These are phyloP conservation scores for Inga laurina DNA, from an alignment of 306 rosid genomes.

Conservation along the genomic window DNA sequence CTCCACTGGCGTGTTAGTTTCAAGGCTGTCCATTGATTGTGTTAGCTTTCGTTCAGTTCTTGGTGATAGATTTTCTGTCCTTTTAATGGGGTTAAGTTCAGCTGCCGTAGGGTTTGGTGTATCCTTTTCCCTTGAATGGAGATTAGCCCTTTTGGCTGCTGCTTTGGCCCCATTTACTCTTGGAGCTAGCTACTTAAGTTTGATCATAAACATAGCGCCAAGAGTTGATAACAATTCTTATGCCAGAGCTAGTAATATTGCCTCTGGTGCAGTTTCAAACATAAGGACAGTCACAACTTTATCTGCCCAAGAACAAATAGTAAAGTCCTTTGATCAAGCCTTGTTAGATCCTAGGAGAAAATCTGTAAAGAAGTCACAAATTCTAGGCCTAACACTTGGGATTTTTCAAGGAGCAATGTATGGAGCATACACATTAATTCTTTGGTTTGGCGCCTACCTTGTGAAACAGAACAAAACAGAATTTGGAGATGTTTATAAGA, in stretches of 20 bases:
- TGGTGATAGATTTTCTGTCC: conserved; percentile 76
- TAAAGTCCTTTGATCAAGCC: conserved; percentile 71
- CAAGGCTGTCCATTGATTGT: conserved; percentile 72
- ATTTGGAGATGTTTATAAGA: conserved; percentile 66
- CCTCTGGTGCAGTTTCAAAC: conserved; percentile 90
- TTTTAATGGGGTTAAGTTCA: conserved; percentile 89
- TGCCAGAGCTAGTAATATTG: conserved; percentile 83
- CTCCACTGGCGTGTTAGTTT: conserved; percentile 68
- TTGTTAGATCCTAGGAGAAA: conserved; percentile 62
- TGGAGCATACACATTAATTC: conserved; percentile 79
- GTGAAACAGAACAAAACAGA: conserved; percentile 45
- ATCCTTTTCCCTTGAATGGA: conserved; percentile 54
- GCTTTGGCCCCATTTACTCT: conserved; percentile 88
- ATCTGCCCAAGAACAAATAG: conserved; percentile 79
- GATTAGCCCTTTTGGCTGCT: conserved; percentile 68
- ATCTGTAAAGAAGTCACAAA: conserved; percentile 63
- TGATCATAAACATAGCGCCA: conserved; percentile 77
- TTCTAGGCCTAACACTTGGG: conserved; percentile 72
- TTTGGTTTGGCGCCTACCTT: conserved; percentile 78
- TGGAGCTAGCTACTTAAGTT: conserved; percentile 83
- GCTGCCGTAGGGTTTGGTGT: conserved; percentile 75
- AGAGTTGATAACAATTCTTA: conserved; percentile 64
- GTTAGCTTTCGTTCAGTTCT: conserved; percentile 72
- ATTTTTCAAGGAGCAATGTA: conserved; percentile 81
- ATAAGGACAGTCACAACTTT: conserved; percentile 82